A percentile compares a stretch with the other conserved stretches of the same genome.
These are phyloP conservation scores for Apostasia ramifera DNA, from an alignment of 106 monocot genomes.

Conservation along the genomic window DNA sequence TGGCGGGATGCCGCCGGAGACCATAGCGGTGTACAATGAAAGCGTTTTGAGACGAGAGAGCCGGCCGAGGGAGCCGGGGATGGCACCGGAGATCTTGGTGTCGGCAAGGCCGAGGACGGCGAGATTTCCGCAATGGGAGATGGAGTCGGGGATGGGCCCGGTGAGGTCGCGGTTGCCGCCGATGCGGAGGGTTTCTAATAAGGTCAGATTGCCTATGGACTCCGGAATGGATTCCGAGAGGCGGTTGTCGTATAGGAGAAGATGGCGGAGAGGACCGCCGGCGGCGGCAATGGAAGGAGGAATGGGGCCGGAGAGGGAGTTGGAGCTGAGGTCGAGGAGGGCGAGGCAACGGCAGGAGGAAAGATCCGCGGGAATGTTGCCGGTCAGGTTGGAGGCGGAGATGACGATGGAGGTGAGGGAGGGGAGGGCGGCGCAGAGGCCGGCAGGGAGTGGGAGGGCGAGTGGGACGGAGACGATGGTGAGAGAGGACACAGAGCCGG, in stretches of 20 bases:
- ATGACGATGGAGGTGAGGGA: constrained; percentile 7
- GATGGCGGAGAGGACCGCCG: constrained; percentile 27
- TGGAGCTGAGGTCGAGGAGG: constrained; percentile 53
- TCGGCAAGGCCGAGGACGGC: constrained; percentile 75
- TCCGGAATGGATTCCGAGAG: constrained; percentile 54
- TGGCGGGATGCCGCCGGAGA: constrained; percentile 73
- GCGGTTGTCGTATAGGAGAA: constrained; percentile 74
- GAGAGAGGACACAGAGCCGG: constrained; percentile 7
- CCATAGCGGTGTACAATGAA: constrained; percentile 73
- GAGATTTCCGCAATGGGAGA: constrained; percentile 55
- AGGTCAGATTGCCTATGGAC: constrained; percentile 43
- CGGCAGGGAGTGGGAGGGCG: constrained; percentile 4
- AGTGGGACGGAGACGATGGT: not conserved
- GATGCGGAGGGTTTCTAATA: constrained; percentile 54
- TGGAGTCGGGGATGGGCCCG: constrained; percentile 56
- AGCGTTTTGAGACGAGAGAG: constrained; percentile 63
- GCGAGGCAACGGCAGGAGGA: constrained; percentile 27
- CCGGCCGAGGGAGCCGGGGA: constrained; percentile 55
- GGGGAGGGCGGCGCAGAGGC: constrained; percentile 3
- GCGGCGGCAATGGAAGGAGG: constrained; percentile 38
- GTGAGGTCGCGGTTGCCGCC: constrained; percentile 79
- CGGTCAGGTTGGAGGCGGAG: constrained; percentile 34
- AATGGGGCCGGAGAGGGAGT: constrained; percentile 48
- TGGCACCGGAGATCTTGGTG: constrained; percentile 67
- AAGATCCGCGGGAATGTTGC: constrained; percentile 36